Conservation (phyloP, 331 rosid species). For the Prunus yedoensis region DNA sequence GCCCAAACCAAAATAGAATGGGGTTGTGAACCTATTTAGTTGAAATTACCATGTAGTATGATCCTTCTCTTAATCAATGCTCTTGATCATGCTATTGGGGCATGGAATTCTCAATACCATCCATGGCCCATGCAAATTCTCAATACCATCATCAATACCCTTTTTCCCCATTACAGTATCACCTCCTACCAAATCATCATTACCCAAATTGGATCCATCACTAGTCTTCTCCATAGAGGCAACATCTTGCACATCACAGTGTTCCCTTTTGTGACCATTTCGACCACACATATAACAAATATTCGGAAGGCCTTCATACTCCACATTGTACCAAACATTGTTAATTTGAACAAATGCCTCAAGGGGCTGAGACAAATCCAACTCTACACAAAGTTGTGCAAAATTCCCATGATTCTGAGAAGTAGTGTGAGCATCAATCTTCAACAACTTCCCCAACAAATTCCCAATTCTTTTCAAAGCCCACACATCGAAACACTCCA, state of each 20-base stretch:
- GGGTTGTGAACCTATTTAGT: too few species aligned
- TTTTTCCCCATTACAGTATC: too few species aligned
- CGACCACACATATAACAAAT: background rate
- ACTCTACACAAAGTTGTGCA: background rate
- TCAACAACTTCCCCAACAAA: background rate
- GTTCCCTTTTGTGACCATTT: background rate
- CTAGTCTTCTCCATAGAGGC: background rate
- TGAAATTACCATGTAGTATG: too few species aligned
- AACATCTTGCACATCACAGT: background rate
- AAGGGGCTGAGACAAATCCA: background rate
- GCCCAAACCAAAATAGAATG: too few species aligned
- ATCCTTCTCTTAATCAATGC: too few species aligned
- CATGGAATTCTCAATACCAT: too few species aligned
- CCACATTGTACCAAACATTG: background rate
- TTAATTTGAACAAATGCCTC: background rate
- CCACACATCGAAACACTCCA: background rate
- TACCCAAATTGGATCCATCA: background rate
- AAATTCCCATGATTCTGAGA: background rate
- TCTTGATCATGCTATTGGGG: too few species aligned
- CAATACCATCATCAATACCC: too few species aligned
- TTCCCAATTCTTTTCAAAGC: background rate
- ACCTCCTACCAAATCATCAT: background rate
- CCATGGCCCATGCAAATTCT: too few species aligned
- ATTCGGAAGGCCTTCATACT: background rate
- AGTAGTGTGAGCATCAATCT: background rate